A percentile compares a stretch with the other conserved stretches of the same genome.
phyloP scores from a whole-genome alignment of 2,329 filamentous ascomycete species.

The Colletotrichum siamense region DNA sequence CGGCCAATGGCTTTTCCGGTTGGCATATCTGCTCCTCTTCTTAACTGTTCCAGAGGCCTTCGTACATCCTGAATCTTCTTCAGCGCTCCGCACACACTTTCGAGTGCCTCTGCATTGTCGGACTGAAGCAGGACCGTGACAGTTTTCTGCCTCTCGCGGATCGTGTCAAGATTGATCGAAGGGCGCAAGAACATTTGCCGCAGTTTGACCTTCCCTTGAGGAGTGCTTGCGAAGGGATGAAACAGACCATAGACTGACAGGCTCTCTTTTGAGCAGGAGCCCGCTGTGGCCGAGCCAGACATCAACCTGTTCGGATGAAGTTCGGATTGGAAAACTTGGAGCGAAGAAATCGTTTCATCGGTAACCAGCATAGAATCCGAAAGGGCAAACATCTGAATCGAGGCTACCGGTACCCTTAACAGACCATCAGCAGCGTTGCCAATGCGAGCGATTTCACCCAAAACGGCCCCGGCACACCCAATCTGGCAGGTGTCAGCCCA shows the following conservation, averaged over 20 bases:
- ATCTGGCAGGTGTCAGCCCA: slow-evolving; percentile 46
- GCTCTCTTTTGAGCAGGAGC: slow-evolving; percentile 75
- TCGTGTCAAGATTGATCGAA: slow-evolving; percentile 69
- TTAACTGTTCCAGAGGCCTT: slow-evolving; percentile 70
- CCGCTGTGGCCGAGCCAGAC: slow-evolving; percentile 57
- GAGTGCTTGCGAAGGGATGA: slow-evolving; percentile 73
- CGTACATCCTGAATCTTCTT: slow-evolving; percentile 79
- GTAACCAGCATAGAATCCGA: slow-evolving; percentile 76
- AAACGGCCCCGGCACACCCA: slow-evolving; percentile 85
- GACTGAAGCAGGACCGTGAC: slow-evolving; percentile 70
- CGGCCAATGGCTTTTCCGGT: slow-evolving; percentile 60
- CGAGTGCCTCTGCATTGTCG: slow-evolving; percentile 66
- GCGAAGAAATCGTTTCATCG: slow-evolving; percentile 76
- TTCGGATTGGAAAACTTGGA: slow-evolving; percentile 87
- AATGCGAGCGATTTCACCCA: slow-evolving; percentile 77
- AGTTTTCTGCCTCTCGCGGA: slow-evolving; percentile 74
- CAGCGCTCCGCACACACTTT: slow-evolving; percentile 64
- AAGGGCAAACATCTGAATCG: slow-evolving; percentile 77
- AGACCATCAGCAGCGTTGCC: background rate
- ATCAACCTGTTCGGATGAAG: slow-evolving; percentile 82
- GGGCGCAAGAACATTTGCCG: slow-evolving; percentile 86
- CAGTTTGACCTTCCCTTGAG: slow-evolving; percentile 77
- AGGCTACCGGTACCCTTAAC: background rate
- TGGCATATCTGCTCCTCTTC: slow-evolving; percentile 73
- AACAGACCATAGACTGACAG: slow-evolving; percentile 87